Evolutionary conservation across 164 flowering plant genomes (phyloP), one percentile per base, ranked within the genome.

Genomic region (Euptelea pleiosperma): DNA sequence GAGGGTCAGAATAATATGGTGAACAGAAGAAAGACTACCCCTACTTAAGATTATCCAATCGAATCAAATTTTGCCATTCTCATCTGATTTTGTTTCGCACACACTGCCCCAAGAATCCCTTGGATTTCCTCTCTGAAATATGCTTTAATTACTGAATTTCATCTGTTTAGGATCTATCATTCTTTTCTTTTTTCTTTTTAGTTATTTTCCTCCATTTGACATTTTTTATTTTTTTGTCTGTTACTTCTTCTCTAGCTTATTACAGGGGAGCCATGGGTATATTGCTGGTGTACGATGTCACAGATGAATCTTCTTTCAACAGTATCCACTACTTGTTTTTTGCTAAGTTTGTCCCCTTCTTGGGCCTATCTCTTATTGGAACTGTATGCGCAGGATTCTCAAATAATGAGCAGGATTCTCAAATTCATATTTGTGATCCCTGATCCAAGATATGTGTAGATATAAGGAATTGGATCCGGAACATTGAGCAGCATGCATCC

Each of bases 401-500:
- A 31, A 26, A 55, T 43, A 44, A 11, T 9, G 19, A 18, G 42
- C 16, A 28, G 10, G 10, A 19, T 9, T 33, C 34, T 8, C 34
- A 41, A 10, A 19, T 24, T 26, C 24, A n/a, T 59, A 53, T 44
- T 54, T 65, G 52, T 64, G 37, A 48, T 55, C 53, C 56, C 21
- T 60, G 61, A 51, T 64, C 43, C 33, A 54, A 55, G 47, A 57
- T 52, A 29, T 31, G 31, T 67, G 34, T 64, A 84, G 90, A 84
- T 73, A 80, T 84, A 56, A 75, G 77, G 70, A 82, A 84, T 67
- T 84, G 90, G 90, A 84, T 84, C 39, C 72, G 82, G 50, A 80
- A 85, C 75, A 85, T 85, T 36, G 91, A 82, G 57, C 83, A 81
- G 55, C 86, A 81, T 69, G 86, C 83, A 14, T 81, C 86, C 51